These are phyloP conservation scores for Haematococcus lacustris DNA, from an alignment of 139 green algal genomes.

Conservation along the genomic window DNA sequence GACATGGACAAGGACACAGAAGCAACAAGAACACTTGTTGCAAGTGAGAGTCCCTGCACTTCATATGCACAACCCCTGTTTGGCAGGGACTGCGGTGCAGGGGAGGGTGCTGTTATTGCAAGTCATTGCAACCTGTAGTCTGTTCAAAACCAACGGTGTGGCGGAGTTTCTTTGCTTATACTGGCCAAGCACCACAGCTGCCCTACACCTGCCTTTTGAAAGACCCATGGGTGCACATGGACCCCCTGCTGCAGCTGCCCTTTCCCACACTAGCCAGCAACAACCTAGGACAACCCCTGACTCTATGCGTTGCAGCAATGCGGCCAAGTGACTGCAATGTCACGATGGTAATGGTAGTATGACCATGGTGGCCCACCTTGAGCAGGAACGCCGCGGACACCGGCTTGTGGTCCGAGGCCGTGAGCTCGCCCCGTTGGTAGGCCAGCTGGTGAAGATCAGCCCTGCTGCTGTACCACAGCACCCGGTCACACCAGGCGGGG, in stretches of 20 bases:
- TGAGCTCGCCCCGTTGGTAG: conserved; percentile 45
- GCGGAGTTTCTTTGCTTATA: no score
- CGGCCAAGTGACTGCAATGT: no score
- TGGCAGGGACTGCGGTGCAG: no score
- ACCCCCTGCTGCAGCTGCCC: not conserved
- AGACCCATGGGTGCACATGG: not conserved
- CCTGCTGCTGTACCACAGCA: conserved; percentile 50
- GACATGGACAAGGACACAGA: not conserved
- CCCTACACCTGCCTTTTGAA: not conserved
- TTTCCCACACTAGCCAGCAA: not conserved
- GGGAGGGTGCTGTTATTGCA: no score
- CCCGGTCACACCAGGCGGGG: conserved; percentile 73
- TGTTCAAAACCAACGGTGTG: no score
- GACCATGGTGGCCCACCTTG: conserved; percentile 5
- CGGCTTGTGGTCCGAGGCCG: conserved; percentile 63
- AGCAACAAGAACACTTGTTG: not conserved
- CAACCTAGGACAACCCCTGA: not conserved
- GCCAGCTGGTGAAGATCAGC: conserved; percentile 41
- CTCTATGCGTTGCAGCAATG: not conserved
- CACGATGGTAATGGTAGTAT: not conserved
- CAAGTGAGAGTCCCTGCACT: no score
- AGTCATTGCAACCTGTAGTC: no score
- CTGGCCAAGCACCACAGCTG: not conserved
- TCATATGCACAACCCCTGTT: no score
- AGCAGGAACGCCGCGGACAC: conserved; percentile 55